Evolutionary conservation across 2,329 filamentous ascomycete genomes (phyloP).

Genomic region (Lecanoromycetidae sp.): DNA sequence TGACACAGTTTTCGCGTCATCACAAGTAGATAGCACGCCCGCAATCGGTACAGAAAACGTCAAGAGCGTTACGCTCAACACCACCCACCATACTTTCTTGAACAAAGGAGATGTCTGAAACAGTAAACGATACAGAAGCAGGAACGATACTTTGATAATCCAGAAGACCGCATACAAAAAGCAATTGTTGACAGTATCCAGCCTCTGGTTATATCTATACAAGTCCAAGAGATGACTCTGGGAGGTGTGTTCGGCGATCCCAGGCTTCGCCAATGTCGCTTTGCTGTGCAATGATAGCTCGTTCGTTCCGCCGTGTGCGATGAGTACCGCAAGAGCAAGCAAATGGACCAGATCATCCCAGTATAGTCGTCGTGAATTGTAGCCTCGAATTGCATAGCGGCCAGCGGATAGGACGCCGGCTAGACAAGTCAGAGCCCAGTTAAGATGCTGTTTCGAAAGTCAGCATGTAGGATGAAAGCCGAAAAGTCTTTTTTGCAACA

Average conservation of each 20-base stretch:
- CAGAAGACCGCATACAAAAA: constrained; percentile 10
- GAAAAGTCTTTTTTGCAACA: background rate
- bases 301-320: constrained; percentile 1
- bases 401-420: constrained; percentile 2
- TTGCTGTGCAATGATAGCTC: constrained; percentile 1
- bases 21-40: constrained; percentile 5
- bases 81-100: constrained; percentile 6
- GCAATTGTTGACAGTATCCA: constrained; percentile 4
- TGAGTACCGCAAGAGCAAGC: constrained; percentile 1
- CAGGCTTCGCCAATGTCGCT: background rate
- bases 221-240: background rate
- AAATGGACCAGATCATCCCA: constrained; percentile 6
- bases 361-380: background rate
- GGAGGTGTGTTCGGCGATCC: background rate
- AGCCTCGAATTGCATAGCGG: constrained; percentile 4
- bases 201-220: constrained; percentile 1
- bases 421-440: constrained; percentile 6
- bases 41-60: constrained; percentile 6
- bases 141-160: constrained; percentile 5
- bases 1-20: constrained; percentile 1
- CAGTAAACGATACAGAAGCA: constrained; percentile 3
- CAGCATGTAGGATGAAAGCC: too few relatives aligned
- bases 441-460: background rate
- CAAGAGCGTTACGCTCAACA: constrained; percentile 3
- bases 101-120: constrained; percentile 5